These are phyloP conservation scores for Chrysanthemum lavandulifolium DNA, from an alignment of 129 eudicot species.

Conservation along the genomic window DNA sequence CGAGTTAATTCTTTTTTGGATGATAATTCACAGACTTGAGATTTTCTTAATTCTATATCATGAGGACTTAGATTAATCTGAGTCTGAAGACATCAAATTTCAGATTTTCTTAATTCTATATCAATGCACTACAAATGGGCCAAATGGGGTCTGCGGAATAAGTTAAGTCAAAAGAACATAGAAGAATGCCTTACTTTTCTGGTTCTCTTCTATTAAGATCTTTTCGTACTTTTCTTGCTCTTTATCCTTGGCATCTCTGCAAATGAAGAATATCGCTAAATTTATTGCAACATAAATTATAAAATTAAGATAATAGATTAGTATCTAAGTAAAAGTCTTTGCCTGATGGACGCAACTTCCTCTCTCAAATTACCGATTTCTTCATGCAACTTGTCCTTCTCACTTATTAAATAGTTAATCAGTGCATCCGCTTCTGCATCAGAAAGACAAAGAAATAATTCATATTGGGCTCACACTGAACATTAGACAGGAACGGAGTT, in stretches of 20 bases:
- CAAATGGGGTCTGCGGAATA: background rate
- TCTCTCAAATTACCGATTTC: conserved; percentile 55
- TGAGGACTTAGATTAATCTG: no score
- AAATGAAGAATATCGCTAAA: conserved; percentile 17
- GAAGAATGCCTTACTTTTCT: conserved; percentile 53
- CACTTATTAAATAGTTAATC: conserved; percentile 55
- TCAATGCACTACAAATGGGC: background rate
- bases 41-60: no score
- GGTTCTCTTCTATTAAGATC: conserved; percentile 62
- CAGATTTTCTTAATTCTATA: no score
- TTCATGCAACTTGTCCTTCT: conserved; percentile 47
- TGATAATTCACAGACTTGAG: background rate
- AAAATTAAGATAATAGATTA: conserved; percentile 7
- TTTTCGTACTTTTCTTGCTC: conserved; percentile 48
- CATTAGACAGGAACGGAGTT: background rate
- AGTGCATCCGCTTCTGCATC: conserved; percentile 75
- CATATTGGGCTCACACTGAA: conserved; percentile 8
- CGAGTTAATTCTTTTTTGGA: background rate
- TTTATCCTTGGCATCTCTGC: conserved; percentile 68
- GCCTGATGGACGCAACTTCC: conserved; percentile 61
- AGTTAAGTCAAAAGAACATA: background rate
- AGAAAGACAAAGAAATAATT: conserved; percentile 26
- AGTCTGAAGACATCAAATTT: background rate
- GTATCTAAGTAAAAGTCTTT: conserved; percentile 23
- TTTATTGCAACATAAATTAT: background rate